Evolutionary conservation across 2,329 filamentous ascomycete species (phyloP), one percentile per base, ranked within the genome.

Genomic region (Verticillium isaacii): DNA sequence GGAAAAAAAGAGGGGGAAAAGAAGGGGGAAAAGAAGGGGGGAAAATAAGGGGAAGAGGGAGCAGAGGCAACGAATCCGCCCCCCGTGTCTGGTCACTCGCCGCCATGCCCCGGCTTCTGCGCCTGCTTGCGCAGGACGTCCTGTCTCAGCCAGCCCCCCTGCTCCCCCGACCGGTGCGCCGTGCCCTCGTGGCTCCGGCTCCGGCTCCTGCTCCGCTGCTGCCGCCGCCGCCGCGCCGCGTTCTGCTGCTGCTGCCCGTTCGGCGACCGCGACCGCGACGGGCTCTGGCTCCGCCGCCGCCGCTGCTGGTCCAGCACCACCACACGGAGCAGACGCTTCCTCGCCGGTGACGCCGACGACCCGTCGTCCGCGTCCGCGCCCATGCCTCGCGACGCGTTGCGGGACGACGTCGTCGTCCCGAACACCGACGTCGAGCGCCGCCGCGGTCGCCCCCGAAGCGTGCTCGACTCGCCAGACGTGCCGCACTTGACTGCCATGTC

Each of bases 281-380:
- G 77, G 62, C 77, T 78, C 64, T 80, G 79, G 65, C 78, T 78
- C 23, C 80, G 77, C 50, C 78, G 75, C 37, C 72, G 72, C 23
- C 80, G 77, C 50, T 77, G 75, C 37, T 72, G 72, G 34, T 75
- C 73, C 5, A 77, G 71, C 15, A 80, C 73, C 14, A 77, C 70
- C 50, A 76, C 74, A 61, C 76, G 74, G 17, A 80, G 73, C 19
- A 80, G 68, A 36, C 77, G 74, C 39, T 76, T 75, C 61, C 75
- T 75, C 32, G 74, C 76, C 14, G 80, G 77, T 3, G 78, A 79
- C 17, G 74, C 65, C 1, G 73, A 74, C 34, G 34, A 2, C 66
- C 64, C 36, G 66, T 62, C 59, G 69, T 52, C 8, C 29, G 15
- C 34, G 34, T 8, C 34, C 9, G 9, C 34, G 34, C 34, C 34